These are phyloP conservation scores for Scedosporium apiospermum DNA, from an alignment of 2,329 filamentous ascomycete genomes.

Conservation along the genomic window DNA sequence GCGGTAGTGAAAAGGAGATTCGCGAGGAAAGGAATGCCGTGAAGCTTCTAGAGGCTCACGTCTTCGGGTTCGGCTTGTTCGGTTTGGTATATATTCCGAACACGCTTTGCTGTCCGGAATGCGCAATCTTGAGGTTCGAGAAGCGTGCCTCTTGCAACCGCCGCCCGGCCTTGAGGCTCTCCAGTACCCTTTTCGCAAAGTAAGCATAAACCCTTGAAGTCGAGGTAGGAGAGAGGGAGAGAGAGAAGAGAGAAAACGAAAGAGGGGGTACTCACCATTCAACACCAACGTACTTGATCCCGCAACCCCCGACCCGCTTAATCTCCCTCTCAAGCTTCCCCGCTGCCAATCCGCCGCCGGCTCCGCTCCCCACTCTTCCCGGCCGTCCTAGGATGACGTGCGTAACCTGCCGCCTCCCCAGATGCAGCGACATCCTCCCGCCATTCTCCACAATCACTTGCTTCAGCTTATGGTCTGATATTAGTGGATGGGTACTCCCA, in stretches of 20 bases:
- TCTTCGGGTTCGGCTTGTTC: neutral
- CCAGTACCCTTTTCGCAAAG: constrained; percentile 54
- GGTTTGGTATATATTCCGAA: constrained; percentile 32
- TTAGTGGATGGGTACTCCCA: constrained; percentile 68
- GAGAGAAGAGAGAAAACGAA: constrained; percentile 8
- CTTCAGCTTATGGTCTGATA: constrained; percentile 83
- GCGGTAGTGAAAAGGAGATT: no score
- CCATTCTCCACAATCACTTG: constrained; percentile 67
- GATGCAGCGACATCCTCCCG: constrained; percentile 57
- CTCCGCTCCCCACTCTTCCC: constrained; percentile 36
- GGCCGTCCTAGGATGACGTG: constrained; percentile 73
- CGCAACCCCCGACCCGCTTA: constrained; percentile 52
- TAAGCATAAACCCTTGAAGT: neutral
- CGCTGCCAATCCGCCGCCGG: constrained; percentile 66
- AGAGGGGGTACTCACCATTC: constrained; percentile 54
- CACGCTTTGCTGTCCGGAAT: constrained; percentile 56
- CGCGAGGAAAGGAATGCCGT: neutral
- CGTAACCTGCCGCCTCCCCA: constrained; percentile 67
- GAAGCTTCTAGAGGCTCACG: neutral
- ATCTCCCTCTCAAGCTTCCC: constrained; percentile 79
- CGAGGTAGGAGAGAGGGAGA: constrained; percentile 5
- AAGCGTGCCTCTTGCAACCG: constrained; percentile 68
- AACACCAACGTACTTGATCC: constrained; percentile 68
- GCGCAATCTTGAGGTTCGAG: constrained; percentile 50
- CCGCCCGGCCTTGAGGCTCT: constrained; percentile 68